Base-by-base conservation (phyloP, 371 early-diverging fungal genomes). In the Mucor piriformis region DNA sequence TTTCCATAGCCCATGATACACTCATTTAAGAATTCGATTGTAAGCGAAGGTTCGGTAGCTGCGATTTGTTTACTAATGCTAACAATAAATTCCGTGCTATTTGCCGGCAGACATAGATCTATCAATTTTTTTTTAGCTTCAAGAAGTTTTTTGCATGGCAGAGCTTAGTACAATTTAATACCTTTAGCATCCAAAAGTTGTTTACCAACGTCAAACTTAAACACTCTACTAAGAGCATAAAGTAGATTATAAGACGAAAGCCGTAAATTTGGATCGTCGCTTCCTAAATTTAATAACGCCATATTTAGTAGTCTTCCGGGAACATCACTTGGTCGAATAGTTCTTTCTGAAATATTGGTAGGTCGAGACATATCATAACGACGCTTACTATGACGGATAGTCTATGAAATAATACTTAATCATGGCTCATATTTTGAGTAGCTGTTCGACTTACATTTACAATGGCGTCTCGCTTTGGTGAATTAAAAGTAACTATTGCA, bases 251-350 rank as follows among this genome's bases (percentile, higher is more conserved):
- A 96, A 0, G 93, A 87, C 29, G 92, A 85, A 27, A 88, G 64
- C 4, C 96, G 76, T 46, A 96, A 69, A 35, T 80, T 82, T 3
- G 92, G 80, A 60, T 93, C 92, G 11, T 83, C 84, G 21, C 89
- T 88, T 0, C 92, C 92, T 33, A 93, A 70, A 60, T 94, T 95
- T 34, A 92, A 69, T 61, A 96, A 65, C 18, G 94, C 90, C 83
- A 95, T 93, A 64, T 93, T 95, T 35, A 95, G 75, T 38, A 96
- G 69, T 16, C 92, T 90, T 11, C 95, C 97, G 0, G 95, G 93
- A 5, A 95, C 93, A 72, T 95, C 94, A 6, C 83, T 81, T 3
- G 95, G 95, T 33, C 88, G 81, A 52, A 96, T 88, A 7, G 81
- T 82, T 40, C 92, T 82, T 49, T 89, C 84, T 2, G 76, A 67